Percentiles rank a stretch among this genome's conserved stretches.
Conservation (phyloP, 2,329 filamentous ascomycete genomes). For the Hypoxylon sp. region DNA sequence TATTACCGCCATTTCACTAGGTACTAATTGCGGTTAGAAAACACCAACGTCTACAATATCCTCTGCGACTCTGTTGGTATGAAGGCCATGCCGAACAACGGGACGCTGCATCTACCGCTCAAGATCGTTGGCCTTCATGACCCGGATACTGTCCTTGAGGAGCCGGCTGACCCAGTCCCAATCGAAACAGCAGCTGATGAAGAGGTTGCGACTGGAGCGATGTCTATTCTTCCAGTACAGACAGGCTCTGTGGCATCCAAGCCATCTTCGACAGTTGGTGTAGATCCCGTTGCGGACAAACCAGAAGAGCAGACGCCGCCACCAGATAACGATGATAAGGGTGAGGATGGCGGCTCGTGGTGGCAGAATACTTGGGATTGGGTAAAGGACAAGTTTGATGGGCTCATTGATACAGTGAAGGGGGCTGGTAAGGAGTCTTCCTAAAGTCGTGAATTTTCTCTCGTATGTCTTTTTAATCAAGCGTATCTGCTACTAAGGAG, state of each 20-base stretch:
- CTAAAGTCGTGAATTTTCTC: constrained; percentile 9
- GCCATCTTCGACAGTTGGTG: constrained; percentile 32
- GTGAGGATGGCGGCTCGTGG: constrained; percentile 54
- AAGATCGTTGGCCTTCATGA: constrained; percentile 74
- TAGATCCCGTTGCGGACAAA: constrained; percentile 33
- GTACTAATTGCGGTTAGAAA: constrained; percentile 72
- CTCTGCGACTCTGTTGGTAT: constrained; percentile 89
- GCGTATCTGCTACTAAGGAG: constrained; percentile 1
- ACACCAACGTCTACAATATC: constrained; percentile 95
- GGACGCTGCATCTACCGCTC: constrained; percentile 82
- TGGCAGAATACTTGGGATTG: constrained; percentile 48
- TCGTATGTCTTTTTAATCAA: constrained; percentile 8
- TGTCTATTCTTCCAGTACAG: constrained; percentile 42
- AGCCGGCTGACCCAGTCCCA: constrained; percentile 48
- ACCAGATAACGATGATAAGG: constrained; percentile 56
- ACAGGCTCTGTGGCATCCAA: constrained; percentile 28
- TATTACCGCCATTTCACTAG: constrained; percentile 10
- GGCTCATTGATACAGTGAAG: constrained; percentile 44
- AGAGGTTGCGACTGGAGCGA: constrained; percentile 30
- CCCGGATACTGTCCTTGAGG: constrained; percentile 50
- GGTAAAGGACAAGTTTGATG: constrained; percentile 49
- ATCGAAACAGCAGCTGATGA: constrained; percentile 31
- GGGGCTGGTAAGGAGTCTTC: constrained; percentile 27
- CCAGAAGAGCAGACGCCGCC: constrained; percentile 30
- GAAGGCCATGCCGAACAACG: constrained; percentile 83